phyloP scores from a whole-genome alignment of 129 eudicot genomes.

The Solidago caesia region DNA sequence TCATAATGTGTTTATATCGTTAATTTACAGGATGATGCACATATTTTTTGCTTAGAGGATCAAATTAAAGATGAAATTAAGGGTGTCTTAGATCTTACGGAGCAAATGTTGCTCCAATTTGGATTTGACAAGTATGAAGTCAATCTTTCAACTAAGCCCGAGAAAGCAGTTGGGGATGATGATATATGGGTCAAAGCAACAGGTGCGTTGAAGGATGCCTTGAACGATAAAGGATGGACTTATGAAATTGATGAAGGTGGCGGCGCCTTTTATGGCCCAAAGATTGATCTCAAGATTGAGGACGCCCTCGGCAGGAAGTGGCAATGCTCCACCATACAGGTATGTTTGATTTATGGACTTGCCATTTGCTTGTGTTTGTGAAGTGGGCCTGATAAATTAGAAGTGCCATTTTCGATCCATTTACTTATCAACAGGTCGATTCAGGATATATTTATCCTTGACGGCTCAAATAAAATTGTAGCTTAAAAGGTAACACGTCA shows the following conservation, averaged over 20 bases:
- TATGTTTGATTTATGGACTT: constrained; percentile 5
- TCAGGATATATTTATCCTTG: background rate
- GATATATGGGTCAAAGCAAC: constrained; percentile 98
- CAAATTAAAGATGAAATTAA: constrained; percentile 93
- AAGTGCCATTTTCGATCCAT: too few species aligned
- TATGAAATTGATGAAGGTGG: constrained; percentile 95
- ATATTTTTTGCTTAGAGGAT: constrained; percentile 91
- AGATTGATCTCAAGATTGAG: constrained; percentile 94
- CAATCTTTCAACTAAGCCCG: constrained; percentile 95
- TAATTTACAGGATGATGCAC: constrained; percentile 84
- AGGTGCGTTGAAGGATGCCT: constrained; percentile 80
- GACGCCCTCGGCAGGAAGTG: constrained; percentile 98
- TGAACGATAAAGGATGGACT: constrained; percentile 91
- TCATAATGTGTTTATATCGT: background rate
- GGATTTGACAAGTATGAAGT: constrained; percentile 93
- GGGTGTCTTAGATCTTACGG: constrained; percentile 98
- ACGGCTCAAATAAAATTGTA: background rate
- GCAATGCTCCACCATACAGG: constrained; percentile 99
- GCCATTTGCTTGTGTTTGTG: constrained; percentile 5
- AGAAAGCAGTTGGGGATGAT: constrained; percentile 84
- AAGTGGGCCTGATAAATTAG: background rate
- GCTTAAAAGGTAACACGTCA: background rate
- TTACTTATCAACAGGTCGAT: background rate
- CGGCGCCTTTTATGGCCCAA: constrained; percentile 98
- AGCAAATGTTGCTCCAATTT: constrained; percentile 80